These are phyloP conservation scores for Vanrija humicola DNA, from an alignment of 1,284 basidiomycete genomes.

Conservation along the genomic window DNA sequence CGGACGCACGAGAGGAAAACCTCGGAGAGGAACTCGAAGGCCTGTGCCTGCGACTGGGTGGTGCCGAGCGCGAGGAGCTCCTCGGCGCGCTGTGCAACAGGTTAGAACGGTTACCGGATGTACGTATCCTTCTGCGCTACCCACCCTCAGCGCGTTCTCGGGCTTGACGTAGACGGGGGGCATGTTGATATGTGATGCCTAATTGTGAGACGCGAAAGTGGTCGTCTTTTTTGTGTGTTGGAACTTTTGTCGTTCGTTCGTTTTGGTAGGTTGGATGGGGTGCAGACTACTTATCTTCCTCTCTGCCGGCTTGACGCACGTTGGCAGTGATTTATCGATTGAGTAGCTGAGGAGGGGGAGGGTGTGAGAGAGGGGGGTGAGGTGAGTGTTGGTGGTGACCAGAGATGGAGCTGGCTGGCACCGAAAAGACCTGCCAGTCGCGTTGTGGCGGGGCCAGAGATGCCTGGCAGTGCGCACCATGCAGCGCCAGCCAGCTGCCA, in stretches of 20 bases:
- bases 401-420: neutral
- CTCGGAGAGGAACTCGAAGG: slow-evolving; percentile 48
- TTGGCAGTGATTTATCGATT: slow-evolving; percentile 35
- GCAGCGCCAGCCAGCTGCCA: too few relatives aligned
- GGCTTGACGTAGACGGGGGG: slow-evolving; percentile 49
- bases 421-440: too few relatives aligned
- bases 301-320: slow-evolving; percentile 18
- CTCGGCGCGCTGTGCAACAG: slow-evolving; percentile 40
- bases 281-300: slow-evolving; percentile 33
- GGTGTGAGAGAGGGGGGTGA: slow-evolving; percentile 7
- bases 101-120: neutral
- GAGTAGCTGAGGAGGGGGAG: slow-evolving; percentile 21
- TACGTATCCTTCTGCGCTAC: slow-evolving; percentile 3
- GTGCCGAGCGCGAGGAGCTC: slow-evolving; percentile 49
- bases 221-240: slow-evolving; percentile 1
- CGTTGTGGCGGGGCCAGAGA: too few relatives aligned
- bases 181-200: slow-evolving; percentile 27
- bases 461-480: too few relatives aligned
- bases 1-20: slow-evolving; percentile 48
- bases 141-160: slow-evolving; percentile 50
- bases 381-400: slow-evolving; percentile 2
- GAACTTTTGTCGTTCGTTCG: neutral
- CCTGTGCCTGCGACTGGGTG: slow-evolving; percentile 46
- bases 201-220: neutral
- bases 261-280: slow-evolving; percentile 1